phyloP scores from a whole-genome alignment of 2,329 filamentous ascomycete species.

The Xylariaceae sp. region DNA sequence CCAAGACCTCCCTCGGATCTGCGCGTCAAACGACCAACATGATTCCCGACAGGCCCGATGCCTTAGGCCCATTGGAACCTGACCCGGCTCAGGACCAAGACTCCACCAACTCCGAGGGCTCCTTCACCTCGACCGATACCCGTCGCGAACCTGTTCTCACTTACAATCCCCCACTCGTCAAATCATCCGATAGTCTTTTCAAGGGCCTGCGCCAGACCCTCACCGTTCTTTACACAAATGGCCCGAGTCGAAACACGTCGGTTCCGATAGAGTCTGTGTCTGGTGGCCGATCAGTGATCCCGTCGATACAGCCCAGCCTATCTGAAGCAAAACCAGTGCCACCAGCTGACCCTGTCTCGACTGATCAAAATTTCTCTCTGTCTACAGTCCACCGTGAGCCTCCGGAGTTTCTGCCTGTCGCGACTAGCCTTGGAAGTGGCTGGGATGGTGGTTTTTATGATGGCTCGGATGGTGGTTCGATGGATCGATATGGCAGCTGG shows the following conservation, averaged over 20 bases:
- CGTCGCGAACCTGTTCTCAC: background rate
- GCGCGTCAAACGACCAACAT: background rate
- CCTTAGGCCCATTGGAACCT: background rate
- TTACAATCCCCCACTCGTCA: background rate
- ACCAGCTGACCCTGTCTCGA: no score
- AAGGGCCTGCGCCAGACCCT: background rate
- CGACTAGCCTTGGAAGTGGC: no score
- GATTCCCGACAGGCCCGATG: background rate
- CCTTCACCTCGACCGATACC: background rate
- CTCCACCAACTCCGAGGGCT: background rate
- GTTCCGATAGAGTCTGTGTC: no score
- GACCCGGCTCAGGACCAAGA: background rate
- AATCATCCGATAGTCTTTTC: background rate
- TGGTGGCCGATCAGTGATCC: no score
- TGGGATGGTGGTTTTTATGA: background rate
- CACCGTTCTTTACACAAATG: background rate
- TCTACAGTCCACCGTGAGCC: no score
- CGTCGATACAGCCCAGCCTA: no score
- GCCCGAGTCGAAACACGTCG: background rate
- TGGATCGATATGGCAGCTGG: background rate
- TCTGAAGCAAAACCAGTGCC: no score
- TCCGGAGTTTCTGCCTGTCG: background rate
- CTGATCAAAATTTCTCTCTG: no score
- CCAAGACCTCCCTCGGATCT: background rate
- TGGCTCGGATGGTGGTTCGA: background rate